Conservation (phyloP, 2,329 filamentous ascomycete species). For the Colletotrichum sublineola region DNA sequence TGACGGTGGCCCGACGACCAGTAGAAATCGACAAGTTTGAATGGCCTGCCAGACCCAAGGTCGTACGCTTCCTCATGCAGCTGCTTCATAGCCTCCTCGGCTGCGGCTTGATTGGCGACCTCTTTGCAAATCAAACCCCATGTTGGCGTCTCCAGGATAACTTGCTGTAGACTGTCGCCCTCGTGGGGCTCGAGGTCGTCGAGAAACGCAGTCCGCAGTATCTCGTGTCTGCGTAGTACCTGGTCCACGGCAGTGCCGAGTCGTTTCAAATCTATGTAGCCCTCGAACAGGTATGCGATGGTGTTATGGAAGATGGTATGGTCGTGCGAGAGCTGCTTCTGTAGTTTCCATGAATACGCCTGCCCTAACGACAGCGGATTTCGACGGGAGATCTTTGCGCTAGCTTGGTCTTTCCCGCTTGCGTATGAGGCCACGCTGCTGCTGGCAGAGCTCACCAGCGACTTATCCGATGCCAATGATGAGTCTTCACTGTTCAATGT, state of each 20-base stretch:
- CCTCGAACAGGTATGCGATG: conserved; percentile 29
- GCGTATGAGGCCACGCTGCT: background rate
- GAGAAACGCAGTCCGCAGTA: conserved; percentile 51
- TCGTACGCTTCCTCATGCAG: conserved; percentile 14
- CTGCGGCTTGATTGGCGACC: conserved; percentile 5
- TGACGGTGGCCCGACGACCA: conserved; percentile 1
- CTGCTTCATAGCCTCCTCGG: background rate
- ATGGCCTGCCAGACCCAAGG: conserved; percentile 1
- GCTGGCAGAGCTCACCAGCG: background rate
- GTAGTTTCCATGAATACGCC: conserved; percentile 45
- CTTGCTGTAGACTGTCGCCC: background rate
- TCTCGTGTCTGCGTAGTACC: conserved; percentile 50
- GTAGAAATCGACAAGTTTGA: conserved; percentile 19
- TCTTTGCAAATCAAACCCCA: background rate
- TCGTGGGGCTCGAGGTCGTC: background rate
- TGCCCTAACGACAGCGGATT: conserved; percentile 13
- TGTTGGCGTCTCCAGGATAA: background rate
- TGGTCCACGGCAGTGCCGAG: conserved; percentile 44
- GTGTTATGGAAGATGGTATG: conserved; percentile 59
- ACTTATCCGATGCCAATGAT: background rate
- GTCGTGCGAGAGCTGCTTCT: conserved; percentile 51
- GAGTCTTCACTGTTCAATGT: background rate
- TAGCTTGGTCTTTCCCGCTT: background rate
- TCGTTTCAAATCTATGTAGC: background rate
- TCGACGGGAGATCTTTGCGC: background rate